Evolutionary conservation across 495 filamentous ascomycete genomes (phyloP).

Genomic region (Trichoderma erinaceum): DNA sequence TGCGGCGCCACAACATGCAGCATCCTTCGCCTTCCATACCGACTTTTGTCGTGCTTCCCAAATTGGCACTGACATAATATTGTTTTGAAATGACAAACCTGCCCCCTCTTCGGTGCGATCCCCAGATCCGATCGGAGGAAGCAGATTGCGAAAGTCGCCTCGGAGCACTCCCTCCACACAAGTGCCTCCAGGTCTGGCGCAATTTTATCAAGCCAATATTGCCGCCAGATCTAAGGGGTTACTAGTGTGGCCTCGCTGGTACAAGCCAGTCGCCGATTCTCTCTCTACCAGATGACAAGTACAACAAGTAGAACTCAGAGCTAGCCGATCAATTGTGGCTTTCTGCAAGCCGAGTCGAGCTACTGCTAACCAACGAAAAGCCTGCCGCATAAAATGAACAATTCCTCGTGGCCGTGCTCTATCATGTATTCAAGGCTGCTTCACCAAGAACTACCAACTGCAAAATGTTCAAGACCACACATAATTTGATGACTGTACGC

Average conservation of each 20-base stretch:
- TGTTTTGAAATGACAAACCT: neutral
- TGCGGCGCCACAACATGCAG: neutral
- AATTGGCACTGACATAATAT: neutral
- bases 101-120: neutral
- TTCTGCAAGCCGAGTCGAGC: neutral
- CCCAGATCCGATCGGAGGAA: slow-evolving; percentile 8
- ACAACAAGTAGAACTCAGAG: neutral
- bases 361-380: neutral
- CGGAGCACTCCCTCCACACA: neutral
- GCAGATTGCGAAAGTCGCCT: neutral
- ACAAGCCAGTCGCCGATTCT: neutral
- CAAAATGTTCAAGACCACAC: neutral
- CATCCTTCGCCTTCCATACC: neutral
- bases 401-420: neutral
- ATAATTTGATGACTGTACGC: neutral
- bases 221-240: slow-evolving; percentile 7
- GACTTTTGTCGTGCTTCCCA: slow-evolving; percentile 4
- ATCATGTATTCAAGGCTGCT: neutral
- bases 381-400: neutral
- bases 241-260: slow-evolving; percentile 4
- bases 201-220: neutral
- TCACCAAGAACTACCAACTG: neutral
- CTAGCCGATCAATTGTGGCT: neutral
- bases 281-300: neutral
- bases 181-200: neutral